phyloP scores from a whole-genome alignment of 2,329 filamentous ascomycete genomes.

The Huntiella moniliformis region DNA sequence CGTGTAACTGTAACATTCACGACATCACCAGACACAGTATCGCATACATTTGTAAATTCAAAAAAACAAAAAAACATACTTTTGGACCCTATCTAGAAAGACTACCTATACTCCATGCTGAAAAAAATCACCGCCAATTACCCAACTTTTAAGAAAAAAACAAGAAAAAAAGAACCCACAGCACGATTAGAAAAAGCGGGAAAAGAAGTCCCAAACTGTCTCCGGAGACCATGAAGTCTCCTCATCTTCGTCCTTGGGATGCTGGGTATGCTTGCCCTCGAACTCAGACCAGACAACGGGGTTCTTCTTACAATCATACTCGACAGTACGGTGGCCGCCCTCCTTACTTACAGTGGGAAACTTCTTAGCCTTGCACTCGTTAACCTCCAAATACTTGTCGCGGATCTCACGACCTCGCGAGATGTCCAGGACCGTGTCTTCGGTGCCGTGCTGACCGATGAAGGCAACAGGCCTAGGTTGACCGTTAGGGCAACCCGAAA shows the following conservation, averaged over 20 bases:
- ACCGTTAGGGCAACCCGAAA: constrained; percentile 19
- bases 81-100: too few relatives aligned
- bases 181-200: constrained; percentile 9
- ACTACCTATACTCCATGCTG: too few relatives aligned
- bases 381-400: constrained; percentile 19
- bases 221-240: neutral
- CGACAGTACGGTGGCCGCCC: constrained; percentile 15
- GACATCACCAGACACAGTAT: too few relatives aligned
- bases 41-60: too few relatives aligned
- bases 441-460: constrained; percentile 21
- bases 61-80: too few relatives aligned
- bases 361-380: constrained; percentile 18
- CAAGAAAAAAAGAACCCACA: too few relatives aligned
- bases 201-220: constrained; percentile 12
- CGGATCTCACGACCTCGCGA: constrained; percentile 17
- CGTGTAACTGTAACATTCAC: too few relatives aligned
- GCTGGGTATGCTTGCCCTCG: constrained; percentile 11
- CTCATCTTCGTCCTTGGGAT: constrained; percentile 4
- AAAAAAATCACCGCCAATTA: too few relatives aligned
- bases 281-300: constrained; percentile 18
- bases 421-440: constrained; percentile 20
- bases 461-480: constrained; percentile 19
- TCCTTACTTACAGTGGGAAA: constrained; percentile 14
- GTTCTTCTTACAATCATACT: constrained; percentile 15
- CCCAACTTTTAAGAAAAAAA: too few relatives aligned